A percentile compares a stretch with the other conserved stretches of the same genome.
These are phyloP conservation scores for Neotropicomus parvogracilis DNA, from an alignment of 1,284 basidiomycete species.

Conservation along the genomic window DNA sequence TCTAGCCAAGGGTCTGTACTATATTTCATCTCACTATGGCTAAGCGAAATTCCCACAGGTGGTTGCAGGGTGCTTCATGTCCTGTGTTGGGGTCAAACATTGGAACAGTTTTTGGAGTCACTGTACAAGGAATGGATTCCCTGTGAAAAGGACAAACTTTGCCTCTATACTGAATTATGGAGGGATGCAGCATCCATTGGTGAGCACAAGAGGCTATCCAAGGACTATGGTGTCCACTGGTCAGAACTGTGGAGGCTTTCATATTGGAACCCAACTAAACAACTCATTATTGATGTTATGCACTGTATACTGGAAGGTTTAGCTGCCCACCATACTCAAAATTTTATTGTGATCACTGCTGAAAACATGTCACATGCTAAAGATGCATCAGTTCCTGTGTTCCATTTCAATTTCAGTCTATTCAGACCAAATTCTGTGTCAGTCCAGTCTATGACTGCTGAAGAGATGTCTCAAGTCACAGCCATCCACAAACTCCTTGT, in stretches of 20 bases:
- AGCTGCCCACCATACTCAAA: constrained; percentile 3
- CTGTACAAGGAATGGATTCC: constrained; percentile 12
- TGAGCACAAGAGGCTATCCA: constrained; percentile 9
- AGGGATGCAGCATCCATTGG: constrained; percentile 1
- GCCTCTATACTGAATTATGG: constrained; percentile 8
- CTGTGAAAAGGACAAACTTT: constrained; percentile 1
- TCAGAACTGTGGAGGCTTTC: constrained; percentile 15
- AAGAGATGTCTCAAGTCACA: constrained; percentile 6
- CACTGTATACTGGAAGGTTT: constrained; percentile 20
- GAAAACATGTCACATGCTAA: not conserved
- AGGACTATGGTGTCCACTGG: constrained; percentile 12
- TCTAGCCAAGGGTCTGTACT: not conserved
- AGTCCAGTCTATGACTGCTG: not conserved
- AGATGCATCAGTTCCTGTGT: not conserved
- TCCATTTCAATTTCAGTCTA: not conserved
- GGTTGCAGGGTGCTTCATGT: no score
- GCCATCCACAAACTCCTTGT: constrained; percentile 3
- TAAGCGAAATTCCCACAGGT: no score
- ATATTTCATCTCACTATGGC: no score
- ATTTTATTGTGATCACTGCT: constrained; percentile 1
- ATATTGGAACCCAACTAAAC: constrained; percentile 18
- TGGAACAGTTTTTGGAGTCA: no score
- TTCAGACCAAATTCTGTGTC: not conserved
- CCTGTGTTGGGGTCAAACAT: no score
- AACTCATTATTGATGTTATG: constrained; percentile 20